phyloP scores from a whole-genome alignment of 2,329 filamentous ascomycete genomes.

The Aspergillus melleus region DNA sequence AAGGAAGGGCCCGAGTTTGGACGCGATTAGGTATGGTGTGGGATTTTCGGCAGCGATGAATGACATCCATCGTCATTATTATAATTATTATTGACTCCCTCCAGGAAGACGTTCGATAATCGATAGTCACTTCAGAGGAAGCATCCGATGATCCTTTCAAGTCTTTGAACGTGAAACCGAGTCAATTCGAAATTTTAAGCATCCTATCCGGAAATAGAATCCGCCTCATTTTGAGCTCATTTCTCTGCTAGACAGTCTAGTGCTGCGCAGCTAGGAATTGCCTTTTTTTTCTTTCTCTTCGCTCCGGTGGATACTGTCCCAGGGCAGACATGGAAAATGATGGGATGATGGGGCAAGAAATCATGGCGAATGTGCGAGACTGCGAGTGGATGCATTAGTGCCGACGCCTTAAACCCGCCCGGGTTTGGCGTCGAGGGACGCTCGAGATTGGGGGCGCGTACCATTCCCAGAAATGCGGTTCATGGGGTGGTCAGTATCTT shows the following conservation, averaged over 20 bases:
- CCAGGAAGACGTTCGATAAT: too few species aligned
- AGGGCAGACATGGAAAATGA: background rate
- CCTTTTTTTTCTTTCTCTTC: too few species aligned
- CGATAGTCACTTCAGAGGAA: too few species aligned
- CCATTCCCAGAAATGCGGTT: background rate
- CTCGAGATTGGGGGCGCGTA: background rate
- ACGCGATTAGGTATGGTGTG: too few species aligned
- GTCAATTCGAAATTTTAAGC: too few species aligned
- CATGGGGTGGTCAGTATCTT: background rate
- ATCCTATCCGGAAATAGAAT: background rate
- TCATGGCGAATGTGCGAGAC: background rate
- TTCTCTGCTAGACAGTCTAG: background rate
- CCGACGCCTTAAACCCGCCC: background rate
- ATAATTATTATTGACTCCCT: too few species aligned
- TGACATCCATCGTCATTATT: too few species aligned
- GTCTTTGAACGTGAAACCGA: too few species aligned
- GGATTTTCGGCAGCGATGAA: too few species aligned
- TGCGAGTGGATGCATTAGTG: background rate
- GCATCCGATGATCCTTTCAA: too few species aligned
- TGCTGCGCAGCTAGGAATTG: background rate
- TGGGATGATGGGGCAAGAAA: background rate
- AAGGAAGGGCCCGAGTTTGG: background rate
- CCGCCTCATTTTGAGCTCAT: background rate
- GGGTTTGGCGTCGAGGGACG: background rate
- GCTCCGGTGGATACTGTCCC: background rate